These are phyloP conservation scores for Glomus cerebriforme DNA, from an alignment of 192 early-diverging fungal species.

Conservation along the genomic window DNA sequence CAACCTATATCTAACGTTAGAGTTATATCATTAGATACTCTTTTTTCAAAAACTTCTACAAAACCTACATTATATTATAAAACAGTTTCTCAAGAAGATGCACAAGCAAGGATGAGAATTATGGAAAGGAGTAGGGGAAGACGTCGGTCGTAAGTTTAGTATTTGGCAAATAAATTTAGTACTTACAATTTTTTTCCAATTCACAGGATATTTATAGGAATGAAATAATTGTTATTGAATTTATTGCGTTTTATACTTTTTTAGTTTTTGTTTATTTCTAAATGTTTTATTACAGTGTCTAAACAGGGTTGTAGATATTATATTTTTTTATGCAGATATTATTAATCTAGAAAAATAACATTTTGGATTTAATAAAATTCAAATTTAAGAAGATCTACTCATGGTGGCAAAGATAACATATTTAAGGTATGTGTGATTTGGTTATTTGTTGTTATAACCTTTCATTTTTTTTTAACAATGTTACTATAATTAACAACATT, in stretches of 20 bases:
- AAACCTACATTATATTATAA: constrained; percentile 25
- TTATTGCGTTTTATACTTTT: not conserved
- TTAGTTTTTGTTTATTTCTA: not conserved
- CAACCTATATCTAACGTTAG: constrained; percentile 4
- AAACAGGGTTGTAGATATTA: not conserved
- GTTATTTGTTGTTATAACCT: no score
- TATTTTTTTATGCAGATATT: not conserved
- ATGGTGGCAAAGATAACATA: not conserved
- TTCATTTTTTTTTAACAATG: not conserved
- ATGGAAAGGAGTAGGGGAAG: constrained; percentile 23
- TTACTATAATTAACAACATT: not conserved
- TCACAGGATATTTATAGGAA: not conserved
- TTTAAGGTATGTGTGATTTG: not conserved
- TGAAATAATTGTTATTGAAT: not conserved
- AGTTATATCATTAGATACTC: not conserved
- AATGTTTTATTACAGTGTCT: not conserved
- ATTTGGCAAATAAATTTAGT: not conserved
- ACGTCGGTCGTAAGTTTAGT: constrained; percentile 1
- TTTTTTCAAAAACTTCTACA: constrained; percentile 16
- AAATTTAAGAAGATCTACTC: no score
- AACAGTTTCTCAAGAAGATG: constrained; percentile 16
- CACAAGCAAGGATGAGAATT: constrained; percentile 6
- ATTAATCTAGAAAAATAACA: not conserved
- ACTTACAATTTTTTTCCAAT: not conserved
- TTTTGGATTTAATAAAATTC: not conserved